Evolutionary conservation across 352 stramenopile species (phyloP).

Genomic region (Paralagenidium karlingii): DNA sequence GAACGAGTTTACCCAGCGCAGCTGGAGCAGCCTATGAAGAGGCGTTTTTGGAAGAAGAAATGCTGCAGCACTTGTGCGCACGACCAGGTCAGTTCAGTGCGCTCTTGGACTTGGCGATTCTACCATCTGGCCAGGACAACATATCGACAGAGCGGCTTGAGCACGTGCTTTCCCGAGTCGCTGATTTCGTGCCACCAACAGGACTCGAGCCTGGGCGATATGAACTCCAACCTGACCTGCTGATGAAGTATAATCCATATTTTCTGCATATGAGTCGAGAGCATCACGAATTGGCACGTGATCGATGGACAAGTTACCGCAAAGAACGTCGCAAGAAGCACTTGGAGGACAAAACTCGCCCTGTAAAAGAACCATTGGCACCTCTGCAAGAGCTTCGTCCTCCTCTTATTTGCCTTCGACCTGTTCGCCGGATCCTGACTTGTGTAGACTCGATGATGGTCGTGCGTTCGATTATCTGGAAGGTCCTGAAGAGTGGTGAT

Average conservation of each 20-base stretch:
- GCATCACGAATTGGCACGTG: constrained; percentile 63
- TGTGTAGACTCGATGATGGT: constrained; percentile 57
- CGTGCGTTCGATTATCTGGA: constrained; percentile 43
- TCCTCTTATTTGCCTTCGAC: constrained; percentile 33
- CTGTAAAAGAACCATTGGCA: constrained; percentile 28
- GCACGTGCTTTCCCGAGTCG: constrained; percentile 40
- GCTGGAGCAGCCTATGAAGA: constrained; percentile 50
- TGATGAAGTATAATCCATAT: constrained; percentile 80
- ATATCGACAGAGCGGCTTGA: constrained; percentile 56
- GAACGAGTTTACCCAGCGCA: constrained; percentile 53
- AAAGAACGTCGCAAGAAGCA: constrained; percentile 27
- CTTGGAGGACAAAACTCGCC: constrained; percentile 6
- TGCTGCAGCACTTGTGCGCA: constrained; percentile 73
- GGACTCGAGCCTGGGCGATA: constrained; percentile 72
- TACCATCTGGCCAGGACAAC: constrained; percentile 75
- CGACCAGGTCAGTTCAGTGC: constrained; percentile 76
- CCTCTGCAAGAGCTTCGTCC: constrained; percentile 10
- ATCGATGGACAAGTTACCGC: constrained; percentile 69
- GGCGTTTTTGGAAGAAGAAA: constrained; percentile 67
- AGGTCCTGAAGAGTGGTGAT: constrained; percentile 46
- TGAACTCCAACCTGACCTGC: constrained; percentile 50
- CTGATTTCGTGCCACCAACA: constrained; percentile 55
- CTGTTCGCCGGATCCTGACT: constrained; percentile 44
- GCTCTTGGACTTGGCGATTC: constrained; percentile 62
- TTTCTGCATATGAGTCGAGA: constrained; percentile 79